A percentile compares a stretch with the other conserved stretches of the same genome.
phyloP scores from a whole-genome alignment of 352 stramenopile genomes.

The Phytophthora constricta region DNA sequence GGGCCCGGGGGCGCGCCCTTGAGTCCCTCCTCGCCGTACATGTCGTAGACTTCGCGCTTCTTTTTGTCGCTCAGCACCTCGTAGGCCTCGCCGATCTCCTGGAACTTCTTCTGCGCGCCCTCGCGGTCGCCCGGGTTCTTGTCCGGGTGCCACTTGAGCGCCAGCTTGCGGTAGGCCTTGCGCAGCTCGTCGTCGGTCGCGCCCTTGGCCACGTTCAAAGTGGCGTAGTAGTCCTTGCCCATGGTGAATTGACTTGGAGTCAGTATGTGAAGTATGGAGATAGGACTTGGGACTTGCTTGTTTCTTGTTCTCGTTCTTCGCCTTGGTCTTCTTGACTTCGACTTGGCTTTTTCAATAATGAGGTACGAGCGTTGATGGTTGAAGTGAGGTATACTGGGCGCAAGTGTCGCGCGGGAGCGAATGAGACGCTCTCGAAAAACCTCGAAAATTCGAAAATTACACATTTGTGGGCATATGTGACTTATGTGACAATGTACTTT shows the following conservation, averaged over 20 bases:
- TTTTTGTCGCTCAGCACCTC: constrained; percentile 94
- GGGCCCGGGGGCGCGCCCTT: constrained; percentile 57
- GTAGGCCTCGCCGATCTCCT: constrained; percentile 93
- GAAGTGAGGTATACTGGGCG: too few relatives aligned
- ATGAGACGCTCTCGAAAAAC: constrained; percentile 48
- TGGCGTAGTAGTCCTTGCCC: constrained; percentile 89
- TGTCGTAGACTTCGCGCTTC: constrained; percentile 93
- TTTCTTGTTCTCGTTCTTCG: constrained; percentile 8
- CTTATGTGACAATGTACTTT: constrained; percentile 2
- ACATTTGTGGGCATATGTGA: background rate
- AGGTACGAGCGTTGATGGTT: constrained; percentile 10
- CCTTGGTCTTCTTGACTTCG: constrained; percentile 15
- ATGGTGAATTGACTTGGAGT: constrained; percentile 42
- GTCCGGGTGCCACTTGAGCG: constrained; percentile 93
- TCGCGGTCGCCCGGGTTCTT: constrained; percentile 92
- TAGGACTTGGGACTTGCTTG: background rate
- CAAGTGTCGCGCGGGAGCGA: background rate
- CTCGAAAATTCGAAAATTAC: constrained; percentile 43
- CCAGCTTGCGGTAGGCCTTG: constrained; percentile 90
- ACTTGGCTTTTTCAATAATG: constrained; percentile 33
- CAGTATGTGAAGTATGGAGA: too few relatives aligned
- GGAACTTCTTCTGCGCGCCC: constrained; percentile 90
- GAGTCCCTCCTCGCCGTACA: constrained; percentile 92
- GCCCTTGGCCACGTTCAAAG: constrained; percentile 69
- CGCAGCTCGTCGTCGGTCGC: constrained; percentile 82